Evolutionary conservation across 176 grass and related monocot genomes (phyloP), one percentile per base, ranked within the genome.

Genomic region (Metroxylon sagu): DNA sequence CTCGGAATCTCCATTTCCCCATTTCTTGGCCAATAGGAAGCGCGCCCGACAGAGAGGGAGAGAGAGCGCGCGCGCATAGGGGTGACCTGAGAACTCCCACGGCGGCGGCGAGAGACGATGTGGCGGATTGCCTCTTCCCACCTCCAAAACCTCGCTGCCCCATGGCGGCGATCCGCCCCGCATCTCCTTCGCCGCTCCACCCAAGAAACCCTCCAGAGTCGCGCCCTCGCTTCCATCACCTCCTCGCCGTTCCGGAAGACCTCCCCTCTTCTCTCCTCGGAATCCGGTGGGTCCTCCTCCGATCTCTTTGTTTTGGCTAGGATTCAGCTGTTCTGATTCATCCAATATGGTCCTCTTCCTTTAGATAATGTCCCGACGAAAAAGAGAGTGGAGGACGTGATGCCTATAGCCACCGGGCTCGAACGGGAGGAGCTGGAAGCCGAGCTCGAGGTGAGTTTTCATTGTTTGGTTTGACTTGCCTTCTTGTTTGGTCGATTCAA

Each of bases 381-480:
- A 64, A 72, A n/a, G 70, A 75, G 30, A 18, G 72, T 89, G 76
- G 89, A 89, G 76, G 85, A 89, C 10, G 82, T 89, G 66, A 66
- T 89, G 76, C 89, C 89, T 60, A 86, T 95, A 54, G 89, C 85
- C 39, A 95, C 89, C 19, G 85, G 89, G 53, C 76, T 75, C 14
- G 89, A 95, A 76, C 69, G 76, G 35, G 85, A 89, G 85, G 89
- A 95, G 73, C 56, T 95, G 43, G 76, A 77, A 61, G 85, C 78
- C 29, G 79, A 86, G 66, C 79, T 95, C 63, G 26, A 86, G 79
- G 85, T 89, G 76, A 66, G 52, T 57, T 19, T 25, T 57, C 5
- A n/a, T 19, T 57, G 19, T 21, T 25, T 57, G 19, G 10, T 25
- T 23, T 12, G 10, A 19, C 14, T 8, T 57, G 18, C 3, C 21